A percentile compares a stretch with the other conserved stretches of the same genome.
Conservation (phyloP, 2,329 filamentous ascomycete species). For the Penicillium nordicum region DNA sequence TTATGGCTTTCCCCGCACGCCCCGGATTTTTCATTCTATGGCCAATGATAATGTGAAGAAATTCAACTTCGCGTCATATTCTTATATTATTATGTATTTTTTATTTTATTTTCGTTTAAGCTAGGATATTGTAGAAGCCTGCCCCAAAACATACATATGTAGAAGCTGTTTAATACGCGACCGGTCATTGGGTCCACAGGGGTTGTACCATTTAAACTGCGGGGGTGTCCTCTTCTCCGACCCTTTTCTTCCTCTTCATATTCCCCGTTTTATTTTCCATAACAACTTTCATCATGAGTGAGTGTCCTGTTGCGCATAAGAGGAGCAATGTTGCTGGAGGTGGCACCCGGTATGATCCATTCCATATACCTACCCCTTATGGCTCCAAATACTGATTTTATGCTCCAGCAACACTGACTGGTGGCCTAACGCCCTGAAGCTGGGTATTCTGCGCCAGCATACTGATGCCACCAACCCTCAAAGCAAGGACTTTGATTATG, state of each 20-base stretch:
- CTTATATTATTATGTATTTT: neutral
- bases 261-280: neutral
- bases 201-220: conserved; percentile 7
- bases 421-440: conserved; percentile 67
- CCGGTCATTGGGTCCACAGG: conserved; percentile 1
- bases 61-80: neutral
- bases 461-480: conserved; percentile 61
- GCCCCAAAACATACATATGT: neutral
- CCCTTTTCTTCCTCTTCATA: neutral
- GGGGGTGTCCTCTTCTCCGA: neutral
- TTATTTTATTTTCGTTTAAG: neutral
- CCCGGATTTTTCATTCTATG: neutral
- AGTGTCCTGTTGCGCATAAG: conserved; percentile 29
- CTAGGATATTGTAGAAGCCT: neutral
- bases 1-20: conserved; percentile 7
- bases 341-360: conserved; percentile 50
- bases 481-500: conserved; percentile 67
- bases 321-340: conserved; percentile 50
- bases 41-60: conserved; percentile 1
- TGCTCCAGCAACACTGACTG: conserved; percentile 60
- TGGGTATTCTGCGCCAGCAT: conserved; percentile 73
- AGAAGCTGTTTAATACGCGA: conserved; percentile 3
- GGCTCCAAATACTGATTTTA: neutral
- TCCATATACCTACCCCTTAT: neutral
- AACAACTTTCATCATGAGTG: conserved; percentile 20